These are phyloP conservation scores for Collybiopsis luxurians DNA, from an alignment of 768 basidiomycete species.

Conservation along the genomic window DNA sequence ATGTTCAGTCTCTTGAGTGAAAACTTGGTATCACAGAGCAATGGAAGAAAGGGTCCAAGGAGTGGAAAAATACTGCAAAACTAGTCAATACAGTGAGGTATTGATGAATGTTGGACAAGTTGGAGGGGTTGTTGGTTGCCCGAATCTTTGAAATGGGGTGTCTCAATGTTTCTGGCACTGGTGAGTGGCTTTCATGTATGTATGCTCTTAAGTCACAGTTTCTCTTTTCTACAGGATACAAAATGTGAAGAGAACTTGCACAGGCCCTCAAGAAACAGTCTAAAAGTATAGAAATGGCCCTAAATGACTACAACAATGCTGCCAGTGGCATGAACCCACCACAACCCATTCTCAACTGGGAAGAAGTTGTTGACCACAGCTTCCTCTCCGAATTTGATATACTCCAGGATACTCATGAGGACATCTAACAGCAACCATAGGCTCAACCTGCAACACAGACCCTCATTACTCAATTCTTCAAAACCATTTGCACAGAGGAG, in stretches of 20 bases:
- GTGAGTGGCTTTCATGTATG: background rate
- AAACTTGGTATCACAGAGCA: background rate
- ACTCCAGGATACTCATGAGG: conserved; percentile 7
- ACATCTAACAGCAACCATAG: conserved; percentile 9
- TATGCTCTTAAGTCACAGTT: background rate
- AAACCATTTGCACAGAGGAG: conserved; percentile 11
- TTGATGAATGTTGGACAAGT: conserved; percentile 3
- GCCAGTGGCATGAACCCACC: conserved; percentile 8
- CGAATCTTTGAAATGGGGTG: background rate
- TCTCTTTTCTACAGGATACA: conserved; percentile 11
- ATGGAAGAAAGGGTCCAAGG: background rate
- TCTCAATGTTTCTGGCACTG: background rate
- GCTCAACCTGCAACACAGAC: background rate
- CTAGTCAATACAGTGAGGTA: conserved; percentile 1
- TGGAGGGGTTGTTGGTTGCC: background rate
- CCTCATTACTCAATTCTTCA: background rate
- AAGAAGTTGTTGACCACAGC: conserved; percentile 15
- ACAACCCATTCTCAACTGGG: conserved; percentile 9
- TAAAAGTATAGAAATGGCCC: conserved; percentile 11
- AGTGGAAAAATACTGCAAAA: background rate
- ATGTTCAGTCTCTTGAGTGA: conserved; percentile 6
- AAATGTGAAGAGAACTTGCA: conserved; percentile 9
- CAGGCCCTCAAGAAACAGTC: conserved; percentile 12
- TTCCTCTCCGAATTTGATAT: conserved; percentile 18
- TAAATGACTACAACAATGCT: conserved; percentile 12